Base-by-base conservation (phyloP, 768 basidiomycete species). In the Pleurotus platypus region DNA sequence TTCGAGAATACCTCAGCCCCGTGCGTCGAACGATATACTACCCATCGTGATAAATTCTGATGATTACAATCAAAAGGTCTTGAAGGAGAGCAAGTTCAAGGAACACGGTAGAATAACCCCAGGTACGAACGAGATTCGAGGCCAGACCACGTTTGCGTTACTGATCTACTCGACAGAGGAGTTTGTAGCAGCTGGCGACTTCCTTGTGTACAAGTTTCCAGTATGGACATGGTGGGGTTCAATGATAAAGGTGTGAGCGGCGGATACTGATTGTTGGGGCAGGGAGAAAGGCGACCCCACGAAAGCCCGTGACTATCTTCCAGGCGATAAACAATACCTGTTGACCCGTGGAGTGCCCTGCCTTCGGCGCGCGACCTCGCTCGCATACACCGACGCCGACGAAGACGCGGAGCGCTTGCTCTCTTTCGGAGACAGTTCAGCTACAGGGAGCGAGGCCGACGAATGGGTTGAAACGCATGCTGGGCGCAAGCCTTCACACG, bases 401-500 rank as follows among this genome's bases (percentile, higher is more conserved):
- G 96, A 97, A 72, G 97, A 98, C 65, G 92, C 90, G 0, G 96
- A 99, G 70, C 90, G 93, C 42, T 75, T 98, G 20, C 81, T 99
- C 46, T 85, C 83, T 37, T 94, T 98, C 63, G 90, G 81, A 0
- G 87, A 87, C 64, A 75, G 82, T 12, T 79, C 80, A 3, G 75
- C 74, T 4, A 74, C 78, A 6, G 79, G 76, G 4, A 73, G 69
- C 27, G 83, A 81, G 24, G 87, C 78, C 13, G 94, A 97, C 58
- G 96, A 98, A 63, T 99, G 97, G 97, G 97, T 99, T 16, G 94
- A 98, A 70, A 99, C 97, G 9, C 97, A 99, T 68, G 89, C 94
- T 0, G 90, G 90, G 3, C 83, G 91, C 62, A 81, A 81, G 63
- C 20, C 76, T 13, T 72, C 77, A 18, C 58, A 72, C 49, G 83